Conservation (phyloP, 148 eudicot species). For the Dysphania ambrosioides region DNA sequence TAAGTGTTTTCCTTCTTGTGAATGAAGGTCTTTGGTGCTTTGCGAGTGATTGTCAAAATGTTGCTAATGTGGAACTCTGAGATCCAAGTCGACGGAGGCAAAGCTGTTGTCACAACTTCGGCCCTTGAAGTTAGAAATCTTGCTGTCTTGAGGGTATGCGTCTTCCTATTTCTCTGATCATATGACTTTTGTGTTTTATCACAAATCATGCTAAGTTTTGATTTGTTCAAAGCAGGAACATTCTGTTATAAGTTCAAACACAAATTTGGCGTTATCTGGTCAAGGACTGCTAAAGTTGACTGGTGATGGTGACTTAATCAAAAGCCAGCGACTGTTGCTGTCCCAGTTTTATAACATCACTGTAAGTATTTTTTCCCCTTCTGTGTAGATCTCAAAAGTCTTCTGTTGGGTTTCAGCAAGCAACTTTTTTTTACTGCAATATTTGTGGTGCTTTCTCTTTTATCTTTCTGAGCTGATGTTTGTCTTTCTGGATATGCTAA, state of each 20-base stretch:
- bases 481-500: neutral
- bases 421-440: neutral
- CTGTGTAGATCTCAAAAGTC: neutral
- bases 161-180: neutral
- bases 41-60: constrained; percentile 75
- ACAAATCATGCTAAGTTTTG: constrained; percentile 9
- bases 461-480: neutral
- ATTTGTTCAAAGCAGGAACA: constrained; percentile 50
- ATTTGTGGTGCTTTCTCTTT: neutral
- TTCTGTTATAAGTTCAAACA: constrained; percentile 66
- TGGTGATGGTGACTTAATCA: constrained; percentile 75
- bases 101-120: constrained; percentile 52
- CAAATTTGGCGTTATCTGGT: constrained; percentile 73
- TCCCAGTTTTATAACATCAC: constrained; percentile 77
- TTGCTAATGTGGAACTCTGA: constrained; percentile 79
- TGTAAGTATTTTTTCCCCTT: constrained; percentile 42
- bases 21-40: constrained; percentile 73
- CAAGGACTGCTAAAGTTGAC: constrained; percentile 67
- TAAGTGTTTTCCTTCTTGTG: constrained; percentile 10
- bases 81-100: constrained; percentile 67
- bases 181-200: neutral
- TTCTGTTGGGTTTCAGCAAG: neutral
- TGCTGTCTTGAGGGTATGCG: constrained; percentile 61
- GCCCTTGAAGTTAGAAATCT: constrained; percentile 81
- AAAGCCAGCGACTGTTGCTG: constrained; percentile 71